A percentile compares a stretch with the other conserved stretches of the same genome.
These are phyloP conservation scores for Cercospora janseana DNA, from an alignment of 2,329 filamentous ascomycete genomes.

Conservation along the genomic window DNA sequence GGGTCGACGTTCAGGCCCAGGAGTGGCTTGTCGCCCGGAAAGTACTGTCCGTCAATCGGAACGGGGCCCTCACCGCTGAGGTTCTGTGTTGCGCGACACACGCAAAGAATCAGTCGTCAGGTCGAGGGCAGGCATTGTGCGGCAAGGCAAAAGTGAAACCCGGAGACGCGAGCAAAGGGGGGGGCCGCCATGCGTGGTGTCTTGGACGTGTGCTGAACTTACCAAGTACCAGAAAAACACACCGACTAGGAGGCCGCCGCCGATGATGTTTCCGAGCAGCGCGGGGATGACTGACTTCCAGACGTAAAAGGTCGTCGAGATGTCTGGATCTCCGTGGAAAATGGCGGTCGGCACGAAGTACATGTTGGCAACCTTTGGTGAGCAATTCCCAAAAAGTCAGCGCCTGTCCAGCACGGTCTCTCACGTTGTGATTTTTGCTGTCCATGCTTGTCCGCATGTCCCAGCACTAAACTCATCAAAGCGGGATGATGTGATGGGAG, in stretches of 20 bases:
- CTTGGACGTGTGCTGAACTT: constrained; percentile 11
- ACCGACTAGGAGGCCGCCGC: constrained; percentile 54
- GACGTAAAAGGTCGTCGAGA: constrained; percentile 54
- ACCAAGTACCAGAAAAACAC: constrained; percentile 51
- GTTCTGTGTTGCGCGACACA: constrained; percentile 12
- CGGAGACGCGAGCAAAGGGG: too few species aligned
- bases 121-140: too few species aligned
- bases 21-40: constrained; percentile 15
- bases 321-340: constrained; percentile 45
- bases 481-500: background rate
- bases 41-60: constrained; percentile 21
- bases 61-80: constrained; percentile 17
- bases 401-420: too few species aligned
- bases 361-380: constrained; percentile 13
- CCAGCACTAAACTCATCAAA: background rate
- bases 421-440: too few species aligned
- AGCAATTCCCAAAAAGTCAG: too few species aligned
- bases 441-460: too few species aligned
- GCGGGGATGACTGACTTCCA: constrained; percentile 59
- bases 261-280: constrained; percentile 54
- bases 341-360: constrained; percentile 49
- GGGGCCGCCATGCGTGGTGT: too few species aligned
- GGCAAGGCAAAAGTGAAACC: too few species aligned
- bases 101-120: background rate
- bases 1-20: constrained; percentile 6